Base-by-base conservation (phyloP, 2,329 filamentous ascomycete species). In the Blumeria hordei region DNA sequence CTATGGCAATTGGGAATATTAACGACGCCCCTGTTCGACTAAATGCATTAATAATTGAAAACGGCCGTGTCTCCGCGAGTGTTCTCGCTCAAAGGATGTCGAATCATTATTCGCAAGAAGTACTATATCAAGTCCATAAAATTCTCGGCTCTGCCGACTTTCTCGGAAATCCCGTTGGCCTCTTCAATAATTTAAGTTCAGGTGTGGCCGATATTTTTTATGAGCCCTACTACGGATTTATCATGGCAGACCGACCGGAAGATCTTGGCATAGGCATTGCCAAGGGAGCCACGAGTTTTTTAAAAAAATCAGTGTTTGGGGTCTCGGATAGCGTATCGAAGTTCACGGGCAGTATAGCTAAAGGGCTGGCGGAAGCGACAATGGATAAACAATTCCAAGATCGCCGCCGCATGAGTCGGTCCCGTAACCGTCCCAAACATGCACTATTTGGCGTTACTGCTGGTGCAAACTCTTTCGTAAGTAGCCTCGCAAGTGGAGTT, bases 301-400 rank as follows among this genome's bases (percentile, higher is more conserved):
- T 95, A 61, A 98, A 98, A 74, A 98, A 98, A 70, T 94, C 88
- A 0, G 90, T 98, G 10, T 98, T 94, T 68, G 93, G 92, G 49
- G 85, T 98, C 66, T 93, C 85, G 1, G 93, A 98, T 71, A 94
- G 87, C 64, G 88, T 98, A 71, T 92, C 88, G 62, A 98, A 98
- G 66, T 85, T 96, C 66, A 98, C 93, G 1, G 93, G 93, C 54
- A 94, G 87, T 67, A 84, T 98, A 68, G 93, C 88, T 61, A 98
- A 98, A 70, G 92, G 92, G 57, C 78, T 98, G 51, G 88, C 92
- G 2, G 92, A 88, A 36, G 92, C 92, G 16, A 95, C 90, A 5
- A 77, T 98, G 60, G 92, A 98, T 71, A 96, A 98, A 68, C 90
- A 98, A 66, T 98, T 96, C 71, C 93, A 98, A 67, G 88, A 96